phyloP scores from a whole-genome alignment of 306 rosid species.

The Pachyrhizus erosus region DNA sequence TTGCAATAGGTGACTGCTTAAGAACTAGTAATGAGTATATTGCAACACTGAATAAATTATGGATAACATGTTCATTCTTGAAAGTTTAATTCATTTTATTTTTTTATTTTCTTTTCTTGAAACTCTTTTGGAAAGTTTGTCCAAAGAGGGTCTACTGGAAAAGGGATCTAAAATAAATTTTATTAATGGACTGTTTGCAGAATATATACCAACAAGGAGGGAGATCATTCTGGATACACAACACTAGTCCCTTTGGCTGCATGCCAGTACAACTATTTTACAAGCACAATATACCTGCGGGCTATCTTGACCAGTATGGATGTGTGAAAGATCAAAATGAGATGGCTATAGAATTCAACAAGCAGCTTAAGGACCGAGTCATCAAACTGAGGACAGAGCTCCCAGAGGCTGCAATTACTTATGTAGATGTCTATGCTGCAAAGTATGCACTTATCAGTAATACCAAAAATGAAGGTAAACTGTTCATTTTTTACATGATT shows the following conservation, averaged over 20 bases:
- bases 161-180: constrained; percentile 2
- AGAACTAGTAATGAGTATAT: background rate
- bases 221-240: constrained; percentile 90
- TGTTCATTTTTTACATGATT: constrained; percentile 6
- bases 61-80: background rate
- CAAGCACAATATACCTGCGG: constrained; percentile 64
- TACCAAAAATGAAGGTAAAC: constrained; percentile 72
- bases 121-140: background rate
- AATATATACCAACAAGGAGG: constrained; percentile 75
- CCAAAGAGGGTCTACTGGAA: background rate
- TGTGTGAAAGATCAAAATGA: constrained; percentile 78
- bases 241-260: constrained; percentile 92
- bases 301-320: constrained; percentile 64
- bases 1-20: background rate
- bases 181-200: constrained; percentile 47
- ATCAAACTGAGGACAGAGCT: constrained; percentile 78
- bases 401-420: constrained; percentile 82
- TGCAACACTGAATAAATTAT: background rate
- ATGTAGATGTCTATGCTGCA: constrained; percentile 82
- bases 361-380: constrained; percentile 67
- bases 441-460: constrained; percentile 79
- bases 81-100: background rate
- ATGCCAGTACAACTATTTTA: constrained; percentile 77
- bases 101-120: background rate
- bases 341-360: constrained; percentile 77